Evolutionary conservation across 2,329 filamentous ascomycete genomes (phyloP), one percentile per base, ranked within the genome.

Genomic region (Paraconiothyrium sp.): DNA sequence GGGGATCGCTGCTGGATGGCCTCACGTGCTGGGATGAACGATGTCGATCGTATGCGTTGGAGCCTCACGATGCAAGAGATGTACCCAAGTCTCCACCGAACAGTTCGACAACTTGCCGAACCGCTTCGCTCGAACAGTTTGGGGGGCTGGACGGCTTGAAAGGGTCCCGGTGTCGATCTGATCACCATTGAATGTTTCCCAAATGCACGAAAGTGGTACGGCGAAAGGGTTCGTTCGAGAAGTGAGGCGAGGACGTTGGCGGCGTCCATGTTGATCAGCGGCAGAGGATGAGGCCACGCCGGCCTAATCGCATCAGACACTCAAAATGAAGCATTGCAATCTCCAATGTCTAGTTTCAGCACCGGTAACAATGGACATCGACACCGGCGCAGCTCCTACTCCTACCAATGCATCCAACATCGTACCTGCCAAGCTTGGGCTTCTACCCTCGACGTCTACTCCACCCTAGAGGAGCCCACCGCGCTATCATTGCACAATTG

Each of bases 371-470:
- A 14, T 32, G 6, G 46, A 11, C 16, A 22, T n/a, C 1, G 32
- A 37, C 48, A 34, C 16, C 30, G 32, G 6, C 7, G 9, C 14
- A 10, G 30, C 27, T 41, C 16, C 24, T 9, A 10, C 27, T 41
- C 16, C 24, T 9, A 10, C 30, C 47, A 20, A 3, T 49, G 44
- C 44, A 27, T 13, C 4, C n/a, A 11, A n/a, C 14, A 37, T 30
- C 14, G 49, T 52, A 52, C 49, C 49, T 52, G 49, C 34, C 49
- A 52, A 52, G 49, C 49, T 52, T 41, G 49, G 49, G 49, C 49
- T 13, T 30, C 16, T 47, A 5, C 20, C 8, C 47, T 48, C 13
- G 46, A 32, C 39, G 39, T 41, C 14, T 41, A 41, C 37, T 41
- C 37, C 13, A 41, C 44, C 27, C 20, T 30, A 4, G 13, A 22